phyloP scores from a whole-genome alignment of 164 flowering plant genomes.

The Magnolia sinica region DNA sequence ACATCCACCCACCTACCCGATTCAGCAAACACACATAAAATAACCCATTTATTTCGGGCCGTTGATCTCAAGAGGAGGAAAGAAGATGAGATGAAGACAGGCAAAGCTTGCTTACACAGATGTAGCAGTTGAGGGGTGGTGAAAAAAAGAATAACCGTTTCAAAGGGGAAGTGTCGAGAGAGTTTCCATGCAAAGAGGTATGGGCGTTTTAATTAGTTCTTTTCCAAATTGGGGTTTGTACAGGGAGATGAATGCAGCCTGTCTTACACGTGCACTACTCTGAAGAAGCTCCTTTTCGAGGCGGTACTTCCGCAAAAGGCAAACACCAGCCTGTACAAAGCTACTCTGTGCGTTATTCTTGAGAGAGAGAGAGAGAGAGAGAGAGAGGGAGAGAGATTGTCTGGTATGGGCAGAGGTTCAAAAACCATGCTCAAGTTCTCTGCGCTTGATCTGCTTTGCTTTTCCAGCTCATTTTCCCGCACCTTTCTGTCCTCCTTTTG shows the following conservation, averaged over 20 bases:
- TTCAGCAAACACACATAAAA: neutral
- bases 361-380: neutral
- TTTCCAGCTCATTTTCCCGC: neutral
- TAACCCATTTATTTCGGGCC: neutral
- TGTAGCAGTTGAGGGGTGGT: neutral
- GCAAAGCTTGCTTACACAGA: neutral
- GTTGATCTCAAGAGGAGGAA: too few species aligned
- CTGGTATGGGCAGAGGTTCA: conserved; percentile 11
- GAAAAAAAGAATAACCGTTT: neutral
- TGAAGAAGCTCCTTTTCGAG: conserved; percentile 63
- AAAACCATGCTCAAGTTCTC: conserved; percentile 22
- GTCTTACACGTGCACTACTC: conserved; percentile 69
- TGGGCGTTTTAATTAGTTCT: conserved; percentile 35
- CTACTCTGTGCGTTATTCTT: neutral
- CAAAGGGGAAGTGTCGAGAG: neutral
- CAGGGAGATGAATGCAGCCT: conserved; percentile 41
- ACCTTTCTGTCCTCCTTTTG: neutral
- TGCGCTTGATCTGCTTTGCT: conserved; percentile 10
- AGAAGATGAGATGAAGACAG: too few species aligned
- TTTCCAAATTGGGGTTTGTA: conserved; percentile 8
- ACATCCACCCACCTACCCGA: neutral
- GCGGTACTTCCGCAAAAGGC: conserved; percentile 30
- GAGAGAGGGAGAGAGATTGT: neutral
- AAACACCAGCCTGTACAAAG: neutral
- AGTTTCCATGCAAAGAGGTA: conserved; percentile 9